Evolutionary conservation across 257 asterid species (phyloP).

Genomic region (Nicotiana otophora): DNA sequence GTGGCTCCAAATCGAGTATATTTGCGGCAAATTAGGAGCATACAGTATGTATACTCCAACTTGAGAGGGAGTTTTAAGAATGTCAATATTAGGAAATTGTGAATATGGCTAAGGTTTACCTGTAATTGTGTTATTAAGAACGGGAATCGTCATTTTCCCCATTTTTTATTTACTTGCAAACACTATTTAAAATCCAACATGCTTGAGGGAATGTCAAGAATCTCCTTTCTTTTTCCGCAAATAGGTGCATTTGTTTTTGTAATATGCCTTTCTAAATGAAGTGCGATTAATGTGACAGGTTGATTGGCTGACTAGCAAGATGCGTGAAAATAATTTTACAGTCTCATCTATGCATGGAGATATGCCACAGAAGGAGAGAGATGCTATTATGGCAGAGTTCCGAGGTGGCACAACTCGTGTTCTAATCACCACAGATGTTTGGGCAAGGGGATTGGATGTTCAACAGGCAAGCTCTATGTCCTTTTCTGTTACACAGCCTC

Average conservation of each 20-base stretch:
- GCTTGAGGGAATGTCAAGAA: neutral
- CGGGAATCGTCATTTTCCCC: neutral
- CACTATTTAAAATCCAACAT: neutral
- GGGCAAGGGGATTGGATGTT: conserved; percentile 99
- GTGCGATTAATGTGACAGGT: conserved; percentile 39
- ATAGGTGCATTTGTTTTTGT: neutral
- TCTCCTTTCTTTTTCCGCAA: neutral
- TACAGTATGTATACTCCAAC: neutral
- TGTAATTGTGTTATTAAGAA: neutral
- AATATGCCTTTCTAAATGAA: neutral
- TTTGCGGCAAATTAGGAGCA: neutral
- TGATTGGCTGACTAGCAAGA: conserved; percentile 87
- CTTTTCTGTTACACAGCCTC: neutral
- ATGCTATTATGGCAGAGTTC: conserved; percentile 86
- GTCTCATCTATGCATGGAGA: conserved; percentile 98
- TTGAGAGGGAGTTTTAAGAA: neutral
- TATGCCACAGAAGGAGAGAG: conserved; percentile 97
- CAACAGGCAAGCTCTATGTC: conserved; percentile 60
- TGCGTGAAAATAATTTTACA: conserved; percentile 84
- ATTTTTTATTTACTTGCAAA: neutral
- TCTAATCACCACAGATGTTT: conserved; percentile 95
- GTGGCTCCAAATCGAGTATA: neutral
- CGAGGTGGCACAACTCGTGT: conserved; percentile 83
- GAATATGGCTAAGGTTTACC: neutral
- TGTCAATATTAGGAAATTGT: neutral